Conservation (phyloP, 2,329 filamentous ascomycete genomes). For the Alternaria conjuncta region DNA sequence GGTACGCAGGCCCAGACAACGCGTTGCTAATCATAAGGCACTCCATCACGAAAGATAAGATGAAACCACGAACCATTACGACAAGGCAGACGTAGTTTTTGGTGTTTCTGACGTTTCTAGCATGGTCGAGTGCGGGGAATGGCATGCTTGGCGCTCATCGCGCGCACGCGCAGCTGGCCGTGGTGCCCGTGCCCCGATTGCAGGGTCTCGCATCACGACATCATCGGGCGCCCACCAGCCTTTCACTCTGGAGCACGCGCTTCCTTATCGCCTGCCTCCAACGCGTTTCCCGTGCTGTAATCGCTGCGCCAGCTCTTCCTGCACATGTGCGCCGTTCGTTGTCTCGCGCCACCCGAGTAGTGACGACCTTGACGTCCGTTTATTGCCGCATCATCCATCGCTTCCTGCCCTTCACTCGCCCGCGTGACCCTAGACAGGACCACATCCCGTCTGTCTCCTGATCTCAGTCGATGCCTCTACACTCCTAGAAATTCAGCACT, state of each 20-base stretch:
- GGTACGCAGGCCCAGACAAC: neutral
- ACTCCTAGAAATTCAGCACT: slow-evolving; percentile 27
- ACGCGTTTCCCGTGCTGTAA: neutral
- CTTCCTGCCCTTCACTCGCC: slow-evolving; percentile 6
- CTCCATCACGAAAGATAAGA: neutral
- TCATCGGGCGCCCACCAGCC: slow-evolving; percentile 3
- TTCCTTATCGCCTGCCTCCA: neutral
- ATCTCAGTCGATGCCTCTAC: slow-evolving; percentile 31
- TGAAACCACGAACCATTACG: neutral
- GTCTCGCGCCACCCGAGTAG: slow-evolving; percentile 3
- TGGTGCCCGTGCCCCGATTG: neutral
- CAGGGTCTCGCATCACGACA: slow-evolving; percentile 5
- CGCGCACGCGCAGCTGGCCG: neutral
- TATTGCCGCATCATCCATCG: slow-evolving; percentile 28
- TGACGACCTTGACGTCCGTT: slow-evolving; percentile 12
- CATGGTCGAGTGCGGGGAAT: slow-evolving; percentile 2
- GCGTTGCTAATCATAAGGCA: neutral
- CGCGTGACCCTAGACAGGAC: slow-evolving; percentile 9
- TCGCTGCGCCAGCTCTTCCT: neutral
- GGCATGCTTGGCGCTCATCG: neutral
- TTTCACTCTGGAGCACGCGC: neutral
- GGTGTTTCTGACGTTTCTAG: neutral
- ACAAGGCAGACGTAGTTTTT: neutral
- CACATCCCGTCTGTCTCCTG: slow-evolving; percentile 5
- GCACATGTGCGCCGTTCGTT: neutral